These are phyloP conservation scores for Talaromyces amestolkiae DNA, from an alignment of 2,329 filamentous ascomycete genomes.

Conservation along the genomic window DNA sequence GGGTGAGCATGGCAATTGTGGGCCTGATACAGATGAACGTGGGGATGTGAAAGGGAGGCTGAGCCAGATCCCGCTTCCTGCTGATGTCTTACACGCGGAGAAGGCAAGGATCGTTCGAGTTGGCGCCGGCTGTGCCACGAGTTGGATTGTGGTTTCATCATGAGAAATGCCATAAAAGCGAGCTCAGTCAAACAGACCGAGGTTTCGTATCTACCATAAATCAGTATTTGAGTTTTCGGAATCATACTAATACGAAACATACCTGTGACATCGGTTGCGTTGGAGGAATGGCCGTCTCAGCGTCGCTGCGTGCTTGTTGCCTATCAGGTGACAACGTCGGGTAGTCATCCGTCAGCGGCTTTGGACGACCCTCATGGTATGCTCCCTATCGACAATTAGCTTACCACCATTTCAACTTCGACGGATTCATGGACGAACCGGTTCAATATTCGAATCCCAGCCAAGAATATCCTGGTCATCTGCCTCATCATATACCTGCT, in stretches of 20 bases:
- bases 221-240: constrained; percentile 23
- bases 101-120: constrained; percentile 58
- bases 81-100: constrained; percentile 35
- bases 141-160: constrained; percentile 61
- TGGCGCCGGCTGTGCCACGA: constrained; percentile 87
- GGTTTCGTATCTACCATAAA: constrained; percentile 31
- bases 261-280: constrained; percentile 52
- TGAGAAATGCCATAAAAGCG: neutral
- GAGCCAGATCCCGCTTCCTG: constrained; percentile 64
- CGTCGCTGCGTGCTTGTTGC: constrained; percentile 21
- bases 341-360: constrained; percentile 15
- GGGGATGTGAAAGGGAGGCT: constrained; percentile 67
- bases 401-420: neutral
- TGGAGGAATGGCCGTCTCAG: constrained; percentile 44
- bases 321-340: constrained; percentile 12
- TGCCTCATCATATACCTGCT: constrained; percentile 48
- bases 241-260: constrained; percentile 16
- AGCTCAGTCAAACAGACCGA: constrained; percentile 46
- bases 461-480: constrained; percentile 59
- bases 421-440: constrained; percentile 33
- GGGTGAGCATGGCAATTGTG: constrained; percentile 98
- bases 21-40: constrained; percentile 59
- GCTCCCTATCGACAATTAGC: constrained; percentile 15
- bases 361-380: constrained; percentile 19
- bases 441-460: constrained; percentile 58